phyloP scores from a whole-genome alignment of 2,329 filamentous ascomycete genomes.

The Trichoderma simmonsii region DNA sequence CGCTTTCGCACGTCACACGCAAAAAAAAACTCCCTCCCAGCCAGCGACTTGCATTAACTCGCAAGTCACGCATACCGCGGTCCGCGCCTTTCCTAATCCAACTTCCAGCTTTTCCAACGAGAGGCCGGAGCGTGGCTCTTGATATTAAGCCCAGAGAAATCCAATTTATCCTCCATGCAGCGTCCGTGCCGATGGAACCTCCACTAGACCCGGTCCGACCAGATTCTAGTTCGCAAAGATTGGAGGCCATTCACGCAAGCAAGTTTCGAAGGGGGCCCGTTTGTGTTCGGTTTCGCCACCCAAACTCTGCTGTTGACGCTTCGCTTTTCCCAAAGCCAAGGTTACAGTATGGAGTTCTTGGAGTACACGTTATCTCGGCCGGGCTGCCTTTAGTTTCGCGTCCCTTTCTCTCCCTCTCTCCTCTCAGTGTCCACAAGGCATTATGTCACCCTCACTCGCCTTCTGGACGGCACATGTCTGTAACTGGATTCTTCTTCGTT shows the following conservation, averaged over 20 bases:
- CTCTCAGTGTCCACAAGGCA: neutral
- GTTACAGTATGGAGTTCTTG: neutral
- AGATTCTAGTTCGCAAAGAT: neutral
- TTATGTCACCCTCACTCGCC: neutral
- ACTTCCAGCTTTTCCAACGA: constrained; percentile 1
- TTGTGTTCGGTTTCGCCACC: neutral
- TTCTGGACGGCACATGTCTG: neutral
- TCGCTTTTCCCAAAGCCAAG: neutral
- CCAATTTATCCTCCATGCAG: constrained; percentile 10
- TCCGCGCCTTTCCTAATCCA: constrained; percentile 4
- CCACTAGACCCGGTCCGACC: neutral
- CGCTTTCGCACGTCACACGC: neutral
- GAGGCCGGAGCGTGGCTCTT: constrained; percentile 13
- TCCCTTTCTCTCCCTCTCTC: neutral
- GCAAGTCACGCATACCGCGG: neutral
- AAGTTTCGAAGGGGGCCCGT: neutral
- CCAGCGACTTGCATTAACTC: neutral
- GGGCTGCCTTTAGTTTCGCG: neutral
- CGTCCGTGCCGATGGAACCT: neutral
- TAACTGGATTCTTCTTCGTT: neutral
- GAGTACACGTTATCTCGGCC: neutral
- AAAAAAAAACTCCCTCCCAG: neutral
- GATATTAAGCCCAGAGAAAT: constrained; percentile 1
- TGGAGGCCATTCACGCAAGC: neutral
- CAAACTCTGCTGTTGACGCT: neutral